Conservation (phyloP, 495 filamentous ascomycete genomes). For the Hypoxylon intermedium region DNA sequence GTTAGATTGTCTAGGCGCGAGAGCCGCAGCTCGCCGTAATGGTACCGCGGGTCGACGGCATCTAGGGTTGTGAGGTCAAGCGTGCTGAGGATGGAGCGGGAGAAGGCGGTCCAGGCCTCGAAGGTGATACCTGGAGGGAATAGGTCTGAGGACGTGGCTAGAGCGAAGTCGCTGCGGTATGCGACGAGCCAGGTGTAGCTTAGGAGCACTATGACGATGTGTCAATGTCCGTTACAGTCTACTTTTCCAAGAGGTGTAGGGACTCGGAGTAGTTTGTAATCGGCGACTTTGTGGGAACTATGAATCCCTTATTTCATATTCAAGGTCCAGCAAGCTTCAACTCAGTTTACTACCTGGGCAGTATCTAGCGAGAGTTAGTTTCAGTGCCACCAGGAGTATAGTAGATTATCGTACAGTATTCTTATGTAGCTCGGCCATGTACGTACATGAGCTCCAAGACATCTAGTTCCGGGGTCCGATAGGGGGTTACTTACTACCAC, state of each 20-base stretch:
- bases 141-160: constrained; percentile 44
- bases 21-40: constrained; percentile 51
- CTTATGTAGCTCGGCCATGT: too few species aligned
- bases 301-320: too few species aligned
- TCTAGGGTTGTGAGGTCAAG: constrained; percentile 2
- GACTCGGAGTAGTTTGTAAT: too few species aligned
- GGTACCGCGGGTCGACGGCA: constrained; percentile 44
- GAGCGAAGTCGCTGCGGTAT: constrained; percentile 48
- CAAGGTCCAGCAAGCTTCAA: too few species aligned
- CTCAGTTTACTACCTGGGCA: too few species aligned
- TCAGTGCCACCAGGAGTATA: too few species aligned
- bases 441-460: too few species aligned
- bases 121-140: constrained; percentile 44
- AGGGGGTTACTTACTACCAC: constrained; percentile 35
- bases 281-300: too few species aligned
- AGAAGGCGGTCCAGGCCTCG: constrained; percentile 5
- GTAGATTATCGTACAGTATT: too few species aligned
- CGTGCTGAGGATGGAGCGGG: background rate
- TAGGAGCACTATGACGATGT: constrained; percentile 33
- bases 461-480: too few species aligned
- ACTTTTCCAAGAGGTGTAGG: too few species aligned
- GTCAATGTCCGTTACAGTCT: background rate
- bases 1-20: constrained; percentile 41
- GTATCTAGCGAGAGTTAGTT: too few species aligned
- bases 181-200: constrained; percentile 49